Percentiles rank a stretch among this genome's conserved stretches.
These are phyloP conservation scores for Marvania coccoides DNA, from an alignment of 139 green algal genomes.

Conservation along the genomic window DNA sequence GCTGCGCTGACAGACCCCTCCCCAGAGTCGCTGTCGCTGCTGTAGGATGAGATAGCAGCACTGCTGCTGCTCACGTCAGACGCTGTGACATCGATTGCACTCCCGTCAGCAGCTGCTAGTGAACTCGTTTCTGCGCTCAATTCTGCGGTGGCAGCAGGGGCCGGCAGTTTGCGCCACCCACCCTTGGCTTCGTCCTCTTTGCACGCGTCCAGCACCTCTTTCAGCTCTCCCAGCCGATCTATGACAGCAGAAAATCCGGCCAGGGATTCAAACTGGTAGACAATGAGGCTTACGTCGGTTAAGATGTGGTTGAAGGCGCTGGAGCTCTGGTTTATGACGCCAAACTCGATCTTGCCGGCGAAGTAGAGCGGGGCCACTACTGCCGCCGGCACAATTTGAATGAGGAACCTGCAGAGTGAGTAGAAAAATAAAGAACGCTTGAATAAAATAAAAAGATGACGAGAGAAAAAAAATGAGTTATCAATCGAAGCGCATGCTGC, in stretches of 20 bases:
- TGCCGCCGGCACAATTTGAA: conserved; percentile 89
- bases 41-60: too few species aligned
- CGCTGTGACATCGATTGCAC: too few species aligned
- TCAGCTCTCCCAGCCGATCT: conserved; percentile 81
- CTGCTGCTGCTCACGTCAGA: too few species aligned
- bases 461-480: background rate
- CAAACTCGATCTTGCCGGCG: conserved; percentile 94
- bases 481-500: too few species aligned
- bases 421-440: background rate
- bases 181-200: background rate
- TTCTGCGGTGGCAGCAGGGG: too few species aligned
- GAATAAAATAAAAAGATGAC: background rate
- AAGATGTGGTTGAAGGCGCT: conserved; percentile 97
- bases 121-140: too few species aligned
- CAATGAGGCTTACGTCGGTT: conserved; percentile 86
- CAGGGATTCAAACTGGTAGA: conserved; percentile 88
- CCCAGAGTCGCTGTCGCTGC: too few species aligned
- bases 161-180: too few species aligned
- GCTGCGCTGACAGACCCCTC: too few species aligned
- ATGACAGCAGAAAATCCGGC: conserved; percentile 86
- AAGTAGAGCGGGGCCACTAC: conserved; percentile 98
- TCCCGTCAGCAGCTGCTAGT: too few species aligned
- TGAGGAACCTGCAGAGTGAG: conserved; percentile 55
- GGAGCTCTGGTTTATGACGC: conserved; percentile 93
- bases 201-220: conserved; percentile 49